These are phyloP conservation scores for Rhodofomes roseus DNA, from an alignment of 1,284 basidiomycete genomes.

Conservation along the genomic window DNA sequence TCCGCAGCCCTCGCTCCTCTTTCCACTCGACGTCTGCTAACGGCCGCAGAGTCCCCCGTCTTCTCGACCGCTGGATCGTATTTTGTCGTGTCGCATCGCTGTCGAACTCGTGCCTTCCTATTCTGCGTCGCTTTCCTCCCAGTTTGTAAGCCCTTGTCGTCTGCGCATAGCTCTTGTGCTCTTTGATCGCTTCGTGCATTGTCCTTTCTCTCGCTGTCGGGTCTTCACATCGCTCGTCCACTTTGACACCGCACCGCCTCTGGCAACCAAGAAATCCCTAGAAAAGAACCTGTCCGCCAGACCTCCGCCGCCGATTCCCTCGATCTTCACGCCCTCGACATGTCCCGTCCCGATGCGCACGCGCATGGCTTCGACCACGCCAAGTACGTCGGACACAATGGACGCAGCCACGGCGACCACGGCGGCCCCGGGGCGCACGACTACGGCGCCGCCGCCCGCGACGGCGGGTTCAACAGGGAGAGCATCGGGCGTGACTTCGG, in stretches of 20 bases:
- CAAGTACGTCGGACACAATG: slow-evolving; percentile 18
- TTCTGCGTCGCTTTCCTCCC: slow-evolving; percentile 33
- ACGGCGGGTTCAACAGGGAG: neutral
- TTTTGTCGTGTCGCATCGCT: slow-evolving; percentile 30
- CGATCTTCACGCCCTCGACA: slow-evolving; percentile 26
- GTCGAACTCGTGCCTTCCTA: slow-evolving; percentile 30
- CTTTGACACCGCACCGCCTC: slow-evolving; percentile 18
- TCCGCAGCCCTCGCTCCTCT: slow-evolving; percentile 19
- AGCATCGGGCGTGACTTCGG: slow-evolving; percentile 2
- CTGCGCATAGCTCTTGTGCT: slow-evolving; percentile 32
- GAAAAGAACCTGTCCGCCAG: slow-evolving; percentile 14
- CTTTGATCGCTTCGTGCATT: slow-evolving; percentile 22
- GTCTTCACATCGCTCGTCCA: slow-evolving; percentile 20
- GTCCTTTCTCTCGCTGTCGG: slow-evolving; percentile 26
- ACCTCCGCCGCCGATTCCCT: slow-evolving; percentile 13
- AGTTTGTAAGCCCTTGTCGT: slow-evolving; percentile 33
- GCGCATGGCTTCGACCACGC: slow-evolving; percentile 43
- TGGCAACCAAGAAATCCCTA: slow-evolving; percentile 9
- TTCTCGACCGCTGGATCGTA: slow-evolving; percentile 16
- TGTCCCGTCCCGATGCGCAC: slow-evolving; percentile 37
- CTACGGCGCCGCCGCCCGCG: slow-evolving; percentile 11
- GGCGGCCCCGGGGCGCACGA: slow-evolving; percentile 14
- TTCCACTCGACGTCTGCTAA: slow-evolving; percentile 16
- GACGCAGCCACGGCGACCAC: slow-evolving; percentile 16
- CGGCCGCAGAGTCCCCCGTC: slow-evolving; percentile 3